Conservation (phyloP, 2,329 filamentous ascomycete genomes). For the Coniochaeta ligniaria region DNA sequence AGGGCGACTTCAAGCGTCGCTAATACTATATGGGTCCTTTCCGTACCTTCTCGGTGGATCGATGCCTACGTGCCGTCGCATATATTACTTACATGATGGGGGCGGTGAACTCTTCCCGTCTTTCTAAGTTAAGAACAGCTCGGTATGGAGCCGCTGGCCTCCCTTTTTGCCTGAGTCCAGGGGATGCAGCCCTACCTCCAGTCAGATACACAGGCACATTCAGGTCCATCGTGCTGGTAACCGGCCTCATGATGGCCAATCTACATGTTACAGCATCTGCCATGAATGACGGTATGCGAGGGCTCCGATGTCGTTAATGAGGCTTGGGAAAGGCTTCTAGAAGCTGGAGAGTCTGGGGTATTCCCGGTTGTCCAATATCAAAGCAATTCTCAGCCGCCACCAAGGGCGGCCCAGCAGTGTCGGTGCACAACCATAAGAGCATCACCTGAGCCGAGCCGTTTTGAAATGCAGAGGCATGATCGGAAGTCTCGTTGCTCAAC, state of each 20-base stretch:
- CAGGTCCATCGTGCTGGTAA: slow-evolving; percentile 8
- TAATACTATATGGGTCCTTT: not conserved
- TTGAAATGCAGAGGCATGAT: not conserved
- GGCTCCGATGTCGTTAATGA: slow-evolving; percentile 1
- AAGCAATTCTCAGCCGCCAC: not conserved
- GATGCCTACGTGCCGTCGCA: slow-evolving; percentile 3
- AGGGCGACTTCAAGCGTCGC: not conserved
- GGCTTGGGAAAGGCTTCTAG: slow-evolving; percentile 14
- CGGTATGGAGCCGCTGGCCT: slow-evolving; percentile 10
- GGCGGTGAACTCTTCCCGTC: slow-evolving; percentile 1
- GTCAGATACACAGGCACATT: slow-evolving; percentile 6
- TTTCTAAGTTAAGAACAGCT: slow-evolving; percentile 12
- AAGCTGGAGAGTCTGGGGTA: not conserved
- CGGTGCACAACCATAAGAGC: not conserved
- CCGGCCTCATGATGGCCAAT: slow-evolving; percentile 10
- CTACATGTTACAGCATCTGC: slow-evolving; percentile 13
- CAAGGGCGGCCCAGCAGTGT: not conserved
- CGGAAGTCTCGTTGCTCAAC: not conserved
- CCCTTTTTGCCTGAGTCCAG: slow-evolving; percentile 5
- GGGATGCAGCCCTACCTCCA: slow-evolving; percentile 18
- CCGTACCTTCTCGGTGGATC: not conserved
- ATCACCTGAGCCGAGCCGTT: not conserved
- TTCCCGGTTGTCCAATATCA: not conserved
- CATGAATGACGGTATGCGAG: slow-evolving; percentile 7
- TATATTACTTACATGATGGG: slow-evolving; percentile 15